These are phyloP conservation scores for Tricholoma flavovirens DNA, from an alignment of 768 basidiomycete species.

Conservation along the genomic window DNA sequence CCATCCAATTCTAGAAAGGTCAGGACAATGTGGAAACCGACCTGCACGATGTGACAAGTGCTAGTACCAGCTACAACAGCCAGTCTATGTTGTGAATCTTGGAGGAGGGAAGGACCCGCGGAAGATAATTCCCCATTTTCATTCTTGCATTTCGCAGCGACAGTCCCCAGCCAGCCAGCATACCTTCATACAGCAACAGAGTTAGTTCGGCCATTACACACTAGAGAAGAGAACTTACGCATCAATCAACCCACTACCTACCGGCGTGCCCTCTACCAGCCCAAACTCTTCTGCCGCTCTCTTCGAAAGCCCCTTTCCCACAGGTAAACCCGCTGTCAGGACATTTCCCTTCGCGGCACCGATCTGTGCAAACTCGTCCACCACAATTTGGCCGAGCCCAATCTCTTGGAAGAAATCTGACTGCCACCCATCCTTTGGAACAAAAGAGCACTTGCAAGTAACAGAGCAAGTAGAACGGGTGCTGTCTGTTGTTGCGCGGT, in stretches of 20 bases:
- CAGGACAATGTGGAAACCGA: slow-evolving; percentile 17
- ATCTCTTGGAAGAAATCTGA: slow-evolving; percentile 81
- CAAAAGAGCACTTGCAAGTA: slow-evolving; percentile 93
- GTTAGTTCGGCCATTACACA: neutral
- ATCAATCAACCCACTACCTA: slow-evolving; percentile 94
- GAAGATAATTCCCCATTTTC: slow-evolving; percentile 48
- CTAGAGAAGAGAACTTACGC: slow-evolving; percentile 49
- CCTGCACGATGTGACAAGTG: slow-evolving; percentile 93
- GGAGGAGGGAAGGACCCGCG: slow-evolving; percentile 56
- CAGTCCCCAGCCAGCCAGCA: slow-evolving; percentile 96
- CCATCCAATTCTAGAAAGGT: neutral
- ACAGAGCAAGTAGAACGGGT: slow-evolving; percentile 88
- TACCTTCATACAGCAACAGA: slow-evolving; percentile 40
- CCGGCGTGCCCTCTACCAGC: slow-evolving; percentile 77
- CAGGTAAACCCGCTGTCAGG: slow-evolving; percentile 78
- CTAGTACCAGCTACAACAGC: slow-evolving; percentile 95
- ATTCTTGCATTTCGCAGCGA: slow-evolving; percentile 64
- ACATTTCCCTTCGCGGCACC: slow-evolving; percentile 62
- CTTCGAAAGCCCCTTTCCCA: slow-evolving; percentile 77
- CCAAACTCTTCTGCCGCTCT: slow-evolving; percentile 82
- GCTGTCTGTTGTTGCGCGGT: slow-evolving; percentile 72
- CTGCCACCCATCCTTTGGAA: slow-evolving; percentile 86
- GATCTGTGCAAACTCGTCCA: slow-evolving; percentile 67
- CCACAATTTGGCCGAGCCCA: slow-evolving; percentile 66
- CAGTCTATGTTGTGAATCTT: slow-evolving; percentile 75